A percentile compares a stretch with the other conserved stretches of the same genome.
Conservation (phyloP, 106 monocot genomes). For the Iris macrosiphon region DNA sequence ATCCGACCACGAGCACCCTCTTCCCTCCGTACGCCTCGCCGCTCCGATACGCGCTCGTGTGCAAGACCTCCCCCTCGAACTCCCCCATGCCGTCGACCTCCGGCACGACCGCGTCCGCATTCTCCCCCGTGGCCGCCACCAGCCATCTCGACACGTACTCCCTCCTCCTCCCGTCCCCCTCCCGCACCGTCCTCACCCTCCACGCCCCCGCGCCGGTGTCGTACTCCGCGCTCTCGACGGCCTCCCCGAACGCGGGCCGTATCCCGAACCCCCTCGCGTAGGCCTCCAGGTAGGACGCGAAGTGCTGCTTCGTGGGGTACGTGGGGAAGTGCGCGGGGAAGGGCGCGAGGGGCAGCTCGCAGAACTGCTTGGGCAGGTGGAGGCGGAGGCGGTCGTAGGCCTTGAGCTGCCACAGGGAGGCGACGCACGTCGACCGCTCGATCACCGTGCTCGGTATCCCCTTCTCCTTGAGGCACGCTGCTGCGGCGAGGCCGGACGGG, state of each 20-base stretch:
- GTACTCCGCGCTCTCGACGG: conserved; percentile 43
- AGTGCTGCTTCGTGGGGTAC: conserved; percentile 63
- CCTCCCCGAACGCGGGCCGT: conserved; percentile 20
- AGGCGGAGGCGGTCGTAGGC: conserved; percentile 64
- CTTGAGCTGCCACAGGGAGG: conserved; percentile 51
- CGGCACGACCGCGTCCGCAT: conserved; percentile 51
- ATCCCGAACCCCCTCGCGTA: conserved; percentile 37
- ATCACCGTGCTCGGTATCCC: conserved; percentile 41
- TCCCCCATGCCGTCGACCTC: conserved; percentile 27
- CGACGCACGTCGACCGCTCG: conserved; percentile 52
- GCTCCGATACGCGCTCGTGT: conserved; percentile 47
- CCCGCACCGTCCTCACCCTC: conserved; percentile 23
- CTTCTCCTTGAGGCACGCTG: conserved; percentile 35
- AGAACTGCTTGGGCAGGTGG: conserved; percentile 64
- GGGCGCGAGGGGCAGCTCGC: conserved; percentile 61
- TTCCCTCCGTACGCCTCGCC: conserved; percentile 39
- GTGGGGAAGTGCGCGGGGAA: conserved; percentile 40
- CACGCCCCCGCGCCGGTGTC: conserved; percentile 24
- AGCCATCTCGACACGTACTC: conserved; percentile 42
- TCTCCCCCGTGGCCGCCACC: conserved; percentile 71
- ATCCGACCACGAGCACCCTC: conserved; percentile 59
- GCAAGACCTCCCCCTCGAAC: conserved; percentile 36
- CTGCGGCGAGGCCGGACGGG: conserved; percentile 53
- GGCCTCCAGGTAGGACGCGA: conserved; percentile 37
- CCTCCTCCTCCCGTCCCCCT: not conserved